Base-by-base conservation (phyloP, 2,329 filamentous ascomycete species). In the Aspergillus glaucus region DNA sequence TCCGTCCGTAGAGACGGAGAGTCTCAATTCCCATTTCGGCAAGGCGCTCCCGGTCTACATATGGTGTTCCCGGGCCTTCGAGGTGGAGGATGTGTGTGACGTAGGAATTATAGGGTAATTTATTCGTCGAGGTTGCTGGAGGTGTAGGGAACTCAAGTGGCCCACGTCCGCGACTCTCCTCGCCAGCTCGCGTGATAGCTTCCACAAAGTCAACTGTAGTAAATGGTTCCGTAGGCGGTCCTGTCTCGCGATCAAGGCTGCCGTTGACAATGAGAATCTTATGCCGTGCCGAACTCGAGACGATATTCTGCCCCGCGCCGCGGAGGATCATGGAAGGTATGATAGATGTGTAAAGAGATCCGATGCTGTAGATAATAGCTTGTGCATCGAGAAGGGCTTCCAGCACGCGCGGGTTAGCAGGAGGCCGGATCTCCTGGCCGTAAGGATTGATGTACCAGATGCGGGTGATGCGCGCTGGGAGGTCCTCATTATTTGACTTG, bases 401-500 rank as follows among this genome's bases (percentile, higher is more conserved):
- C 0, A 95, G 60, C 0, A 92, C 88, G 45, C 88, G 84, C 0
- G 89, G 84, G 61, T 95, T 97, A 2, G 89, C 87, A 0, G 84
- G 79, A 0, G 91, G 87, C 15, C 85, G 82, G 57, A 97, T 96
- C 68, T 96, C 91, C 64, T 96, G 89, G n/a, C 92, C 92, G 66
- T 96, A 97, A 0, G 92, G 92, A 62, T 96, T 97, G 72, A 97
- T 97, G 73, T 97, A 97, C 89, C 90, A 97, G 28, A 97, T 78
- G 2, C 91, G 75, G 47, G 84, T 77, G 57, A 97, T 95, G 24
- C 88, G 79, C 0, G 86, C 79, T 0, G 88, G 80, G 1, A 97
- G 75, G 47, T 93, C 88, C 58, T 91, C 86, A 47, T 92, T 87
- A 52, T 87, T 82, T 2, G 61, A 75, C 70, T 97, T 97, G 62